Evolutionary conservation across 2,329 filamentous ascomycete species (phyloP).

Genomic region (Arthroderma sp.): DNA sequence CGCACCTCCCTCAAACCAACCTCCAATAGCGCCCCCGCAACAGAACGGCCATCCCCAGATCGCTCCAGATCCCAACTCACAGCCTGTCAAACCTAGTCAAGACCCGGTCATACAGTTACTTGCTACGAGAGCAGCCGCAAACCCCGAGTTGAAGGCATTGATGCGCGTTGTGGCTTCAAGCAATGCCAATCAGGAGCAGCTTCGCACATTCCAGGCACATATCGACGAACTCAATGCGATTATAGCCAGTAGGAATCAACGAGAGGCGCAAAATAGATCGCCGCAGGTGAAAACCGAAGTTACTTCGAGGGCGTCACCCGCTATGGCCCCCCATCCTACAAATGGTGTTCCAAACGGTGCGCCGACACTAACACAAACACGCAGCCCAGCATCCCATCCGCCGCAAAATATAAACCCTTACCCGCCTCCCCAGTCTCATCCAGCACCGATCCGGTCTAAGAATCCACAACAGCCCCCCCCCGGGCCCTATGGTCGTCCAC

Average conservation of each 20-base stretch:
- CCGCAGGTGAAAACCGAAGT: constrained; percentile 5
- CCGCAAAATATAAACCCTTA: constrained; percentile 12
- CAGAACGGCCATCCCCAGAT: constrained; percentile 8
- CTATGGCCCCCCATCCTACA: constrained; percentile 3
- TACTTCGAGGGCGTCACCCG: not conserved
- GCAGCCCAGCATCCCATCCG: constrained; percentile 11
- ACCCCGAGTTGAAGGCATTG: constrained; percentile 36
- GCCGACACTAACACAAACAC: constrained; percentile 5
- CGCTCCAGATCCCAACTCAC: constrained; percentile 12
- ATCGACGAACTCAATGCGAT: constrained; percentile 40
- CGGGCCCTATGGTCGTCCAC: constrained; percentile 15
- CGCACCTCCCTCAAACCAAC: not conserved
- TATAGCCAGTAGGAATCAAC: constrained; percentile 32
- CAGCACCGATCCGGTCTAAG: constrained; percentile 25
- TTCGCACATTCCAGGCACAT: constrained; percentile 37
- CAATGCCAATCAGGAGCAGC: constrained; percentile 35
- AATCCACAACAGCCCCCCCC: constrained; percentile 22
- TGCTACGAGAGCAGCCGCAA: constrained; percentile 36
- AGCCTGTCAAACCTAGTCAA: constrained; percentile 30
- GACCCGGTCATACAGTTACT: constrained; percentile 42
- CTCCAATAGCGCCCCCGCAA: constrained; percentile 3
- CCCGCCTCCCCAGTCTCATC: constrained; percentile 2
- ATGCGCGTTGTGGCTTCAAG: constrained; percentile 40
- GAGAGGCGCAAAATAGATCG: constrained; percentile 19
- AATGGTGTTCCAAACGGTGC: not conserved